Conservation (phyloP, 2,329 filamentous ascomycete species). For the Ophiostoma fasciatum region DNA sequence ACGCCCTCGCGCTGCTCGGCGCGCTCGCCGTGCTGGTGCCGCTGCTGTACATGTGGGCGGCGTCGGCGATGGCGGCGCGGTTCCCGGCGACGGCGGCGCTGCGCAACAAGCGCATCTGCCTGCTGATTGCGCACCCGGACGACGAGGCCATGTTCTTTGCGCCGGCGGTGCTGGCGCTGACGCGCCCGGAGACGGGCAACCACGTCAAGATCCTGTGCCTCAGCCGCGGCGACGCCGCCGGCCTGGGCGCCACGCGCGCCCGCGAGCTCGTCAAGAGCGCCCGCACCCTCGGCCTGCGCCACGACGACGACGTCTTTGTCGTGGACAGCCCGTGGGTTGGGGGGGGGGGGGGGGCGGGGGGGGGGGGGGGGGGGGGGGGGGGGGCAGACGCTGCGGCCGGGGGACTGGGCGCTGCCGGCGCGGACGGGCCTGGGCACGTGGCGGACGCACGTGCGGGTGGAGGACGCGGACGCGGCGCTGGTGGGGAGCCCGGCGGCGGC, state of each 20-base stretch:
- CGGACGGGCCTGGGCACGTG: constrained; percentile 78
- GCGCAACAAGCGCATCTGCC: constrained; percentile 70
- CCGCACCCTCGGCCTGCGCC: constrained; percentile 56
- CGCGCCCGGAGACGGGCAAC: constrained; percentile 64
- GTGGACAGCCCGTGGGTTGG: constrained; percentile 58
- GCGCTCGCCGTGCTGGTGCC: constrained; percentile 28
- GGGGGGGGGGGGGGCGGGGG: no score
- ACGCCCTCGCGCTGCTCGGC: constrained; percentile 14
- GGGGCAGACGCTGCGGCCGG: constrained; percentile 42
- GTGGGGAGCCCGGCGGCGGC: constrained; percentile 37
- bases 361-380: constrained; percentile 55
- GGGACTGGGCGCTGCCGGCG: constrained; percentile 91
- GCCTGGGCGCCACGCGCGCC: constrained; percentile 68
- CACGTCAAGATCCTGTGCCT: constrained; percentile 90
- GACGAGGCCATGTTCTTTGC: constrained; percentile 99
- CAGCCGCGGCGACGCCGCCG: constrained; percentile 79
- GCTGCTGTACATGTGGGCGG: constrained; percentile 37
- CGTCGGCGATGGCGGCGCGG: constrained; percentile 28
- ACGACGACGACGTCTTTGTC: constrained; percentile 70
- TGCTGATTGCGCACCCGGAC: constrained; percentile 93
- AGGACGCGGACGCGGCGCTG: constrained; percentile 36
- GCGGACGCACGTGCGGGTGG: constrained; percentile 74
- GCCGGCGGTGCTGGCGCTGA: constrained; percentile 74
- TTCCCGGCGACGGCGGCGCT: constrained; percentile 61
- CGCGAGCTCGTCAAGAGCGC: constrained; percentile 74